Base-by-base conservation (phyloP, 1,284 basidiomycete species). In the Phellinidium pouzarii region DNA sequence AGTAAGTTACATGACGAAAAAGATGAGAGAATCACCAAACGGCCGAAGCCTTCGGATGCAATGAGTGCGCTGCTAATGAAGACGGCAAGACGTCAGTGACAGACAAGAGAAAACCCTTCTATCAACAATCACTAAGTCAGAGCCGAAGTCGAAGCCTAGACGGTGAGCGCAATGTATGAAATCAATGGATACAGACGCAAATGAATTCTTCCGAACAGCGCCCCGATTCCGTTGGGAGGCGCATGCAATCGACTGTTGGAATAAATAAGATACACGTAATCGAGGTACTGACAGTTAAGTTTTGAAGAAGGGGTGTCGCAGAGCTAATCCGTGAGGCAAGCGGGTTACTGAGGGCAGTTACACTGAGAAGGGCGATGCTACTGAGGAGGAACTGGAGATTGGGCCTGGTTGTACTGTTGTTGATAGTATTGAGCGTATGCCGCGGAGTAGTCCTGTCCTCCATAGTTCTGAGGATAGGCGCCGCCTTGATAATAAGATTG, bases 381-480 rank as follows among this genome's bases (percentile, higher is more conserved):
- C 48, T 50, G 41, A 27, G 47, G 50, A 12, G 43, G 49, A 34
- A 51, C 42, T 31, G 54, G 45, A 20, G 48, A 38, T 29, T 57
- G 55, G 14, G 54, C 17, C 36, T 57, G 51, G 25, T 53, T 57
- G 44, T 57, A 57, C 47, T 57, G 55, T 19, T 53, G 47, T 37
- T 57, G 55, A 48, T 57, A 57, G 66, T 90, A 90, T 58, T 86
- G 77, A 46, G 87, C 84, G 59, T 90, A 90, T 64, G 79, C 84
- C 56, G 78, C 73, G 58, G 82, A 79, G 66, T 88, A 86, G 70
- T 87, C 83, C 59, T 70, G 69, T 57, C 54, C 54, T 12, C 38
- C 44, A 44, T 53, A 53, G 23, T 31, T 26, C 34, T 52, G 50
- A 19, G 50, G 44, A 36, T 56, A 56, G 19, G 31, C 26, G 23